Percentiles rank a stretch among this genome's conserved stretches.
These are phyloP conservation scores for Gypsophila paniculata DNA, from an alignment of 179 eudicot species.

Conservation along the genomic window DNA sequence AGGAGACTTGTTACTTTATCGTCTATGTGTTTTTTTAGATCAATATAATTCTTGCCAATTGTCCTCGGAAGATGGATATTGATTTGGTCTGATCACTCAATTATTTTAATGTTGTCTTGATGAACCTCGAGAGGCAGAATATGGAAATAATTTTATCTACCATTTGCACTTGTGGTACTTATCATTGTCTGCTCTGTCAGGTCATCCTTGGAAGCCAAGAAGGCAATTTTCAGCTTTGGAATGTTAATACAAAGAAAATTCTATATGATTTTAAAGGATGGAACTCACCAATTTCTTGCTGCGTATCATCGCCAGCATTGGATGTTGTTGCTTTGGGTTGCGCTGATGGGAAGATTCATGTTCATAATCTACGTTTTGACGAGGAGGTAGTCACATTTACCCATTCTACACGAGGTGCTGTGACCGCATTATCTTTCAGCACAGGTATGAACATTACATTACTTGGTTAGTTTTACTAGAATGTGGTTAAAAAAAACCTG, in stretches of 20 bases:
- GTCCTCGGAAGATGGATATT: neutral
- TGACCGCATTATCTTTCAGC: conserved; percentile 88
- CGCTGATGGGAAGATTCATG: conserved; percentile 90
- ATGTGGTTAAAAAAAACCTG: neutral
- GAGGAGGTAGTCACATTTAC: conserved; percentile 77
- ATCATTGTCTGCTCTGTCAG: conserved; percentile 37
- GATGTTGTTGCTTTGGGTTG: conserved; percentile 96
- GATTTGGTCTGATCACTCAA: neutral
- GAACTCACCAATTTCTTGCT: conserved; percentile 67
- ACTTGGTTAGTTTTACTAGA: neutral
- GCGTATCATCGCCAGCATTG: conserved; percentile 88
- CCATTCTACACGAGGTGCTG: conserved; percentile 84
- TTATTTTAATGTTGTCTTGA: neutral
- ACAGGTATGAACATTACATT: conserved; percentile 49
- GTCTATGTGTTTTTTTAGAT: too few species aligned
- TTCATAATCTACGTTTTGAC: conserved; percentile 84
- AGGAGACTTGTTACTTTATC: too few species aligned
- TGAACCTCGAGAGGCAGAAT: neutral
- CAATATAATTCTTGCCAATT: neutral
- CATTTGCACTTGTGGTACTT: conserved; percentile 2
- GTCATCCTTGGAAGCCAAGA: conserved; percentile 79
- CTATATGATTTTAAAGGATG: conserved; percentile 81
- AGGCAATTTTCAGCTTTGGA: conserved; percentile 89
- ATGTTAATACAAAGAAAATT: conserved; percentile 73
- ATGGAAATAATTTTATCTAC: neutral